Conservation (phyloP, 768 basidiomycete species). For the Leucosporidium scottii region DNA sequence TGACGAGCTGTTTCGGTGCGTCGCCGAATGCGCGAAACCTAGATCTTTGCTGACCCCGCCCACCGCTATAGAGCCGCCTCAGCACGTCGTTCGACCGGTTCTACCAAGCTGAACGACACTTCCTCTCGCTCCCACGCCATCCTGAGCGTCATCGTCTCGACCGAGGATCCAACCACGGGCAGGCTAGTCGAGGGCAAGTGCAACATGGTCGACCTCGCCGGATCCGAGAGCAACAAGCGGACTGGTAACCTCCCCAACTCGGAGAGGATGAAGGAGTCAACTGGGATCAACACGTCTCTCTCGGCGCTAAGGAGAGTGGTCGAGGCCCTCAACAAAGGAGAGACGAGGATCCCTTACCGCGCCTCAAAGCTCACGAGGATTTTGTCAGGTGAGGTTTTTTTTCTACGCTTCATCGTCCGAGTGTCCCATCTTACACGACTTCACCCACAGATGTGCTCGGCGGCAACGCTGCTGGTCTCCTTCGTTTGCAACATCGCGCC, state of each 20-base stretch:
- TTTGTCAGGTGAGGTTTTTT: not conserved
- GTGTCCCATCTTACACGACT: no score
- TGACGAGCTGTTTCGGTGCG: not conserved
- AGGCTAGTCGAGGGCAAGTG: not conserved
- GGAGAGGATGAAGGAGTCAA: not conserved
- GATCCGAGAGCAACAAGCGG: not conserved
- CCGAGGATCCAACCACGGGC: not conserved
- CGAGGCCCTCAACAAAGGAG: not conserved
- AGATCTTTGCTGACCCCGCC: not conserved
- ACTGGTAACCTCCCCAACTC: not conserved
- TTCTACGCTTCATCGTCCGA: no score
- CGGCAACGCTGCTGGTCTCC: not conserved
- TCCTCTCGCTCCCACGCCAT: not conserved
- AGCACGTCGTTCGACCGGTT: not conserved
- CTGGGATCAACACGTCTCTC: not conserved
- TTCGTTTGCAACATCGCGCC: conserved; percentile 1
- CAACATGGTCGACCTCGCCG: not conserved
- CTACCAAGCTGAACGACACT: not conserved
- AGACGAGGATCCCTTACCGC: not conserved
- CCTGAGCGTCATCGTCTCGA: not conserved
- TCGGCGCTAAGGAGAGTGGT: not conserved
- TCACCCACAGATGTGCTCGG: not conserved
- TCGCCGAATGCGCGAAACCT: no score
- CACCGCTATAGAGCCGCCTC: not conserved
- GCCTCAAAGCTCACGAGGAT: not conserved